Percentiles rank a stretch among this genome's conserved stretches.
phyloP scores from a whole-genome alignment of 495 filamentous ascomycete genomes.

The Corynascus novoguineensis region DNA sequence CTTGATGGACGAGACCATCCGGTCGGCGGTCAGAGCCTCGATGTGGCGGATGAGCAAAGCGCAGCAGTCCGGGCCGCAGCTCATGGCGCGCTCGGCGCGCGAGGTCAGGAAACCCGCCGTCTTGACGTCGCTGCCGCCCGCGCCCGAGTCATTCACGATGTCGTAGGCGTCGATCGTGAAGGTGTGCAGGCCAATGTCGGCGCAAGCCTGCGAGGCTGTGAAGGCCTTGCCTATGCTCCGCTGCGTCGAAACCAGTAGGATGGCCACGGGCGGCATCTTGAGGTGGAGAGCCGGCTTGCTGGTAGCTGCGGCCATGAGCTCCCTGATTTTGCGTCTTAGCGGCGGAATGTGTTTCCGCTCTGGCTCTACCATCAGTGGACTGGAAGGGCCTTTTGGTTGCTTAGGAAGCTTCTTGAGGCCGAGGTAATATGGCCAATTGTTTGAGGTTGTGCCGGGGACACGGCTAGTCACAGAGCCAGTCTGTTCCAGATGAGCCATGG shows the following conservation, averaged over 20 bases:
- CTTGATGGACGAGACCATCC: conserved; percentile 76
- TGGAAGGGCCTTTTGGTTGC: conserved; percentile 32
- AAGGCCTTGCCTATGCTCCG: conserved; percentile 85
- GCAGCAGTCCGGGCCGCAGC: conserved; percentile 77
- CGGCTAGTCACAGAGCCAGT: conserved; percentile 75
- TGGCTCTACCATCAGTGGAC: conserved; percentile 36
- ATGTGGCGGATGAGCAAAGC: conserved; percentile 81
- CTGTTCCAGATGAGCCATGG: conserved; percentile 79
- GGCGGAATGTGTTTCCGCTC: conserved; percentile 54
- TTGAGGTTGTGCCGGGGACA: conserved; percentile 65
- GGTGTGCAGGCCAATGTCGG: conserved; percentile 83
- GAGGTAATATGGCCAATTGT: conserved; percentile 81
- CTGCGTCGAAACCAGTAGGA: conserved; percentile 84
- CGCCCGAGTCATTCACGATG: conserved; percentile 81
- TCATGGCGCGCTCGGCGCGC: conserved; percentile 79
- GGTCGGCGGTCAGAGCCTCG: conserved; percentile 83
- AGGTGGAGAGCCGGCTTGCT: conserved; percentile 82
- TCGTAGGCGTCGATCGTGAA: conserved; percentile 92
- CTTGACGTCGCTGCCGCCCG: conserved; percentile 83
- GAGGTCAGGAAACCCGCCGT: conserved; percentile 84
- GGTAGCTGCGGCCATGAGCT: conserved; percentile 81
- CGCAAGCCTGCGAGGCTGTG: conserved; percentile 66
- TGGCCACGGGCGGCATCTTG: conserved; percentile 77
- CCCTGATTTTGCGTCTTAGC: conserved; percentile 69
- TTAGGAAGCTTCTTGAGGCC: conserved; percentile 56